Evolutionary conservation across 345 rosid genomes (phyloP), one percentile per base, ranked within the genome.

Genomic region (Brassica incana): DNA sequence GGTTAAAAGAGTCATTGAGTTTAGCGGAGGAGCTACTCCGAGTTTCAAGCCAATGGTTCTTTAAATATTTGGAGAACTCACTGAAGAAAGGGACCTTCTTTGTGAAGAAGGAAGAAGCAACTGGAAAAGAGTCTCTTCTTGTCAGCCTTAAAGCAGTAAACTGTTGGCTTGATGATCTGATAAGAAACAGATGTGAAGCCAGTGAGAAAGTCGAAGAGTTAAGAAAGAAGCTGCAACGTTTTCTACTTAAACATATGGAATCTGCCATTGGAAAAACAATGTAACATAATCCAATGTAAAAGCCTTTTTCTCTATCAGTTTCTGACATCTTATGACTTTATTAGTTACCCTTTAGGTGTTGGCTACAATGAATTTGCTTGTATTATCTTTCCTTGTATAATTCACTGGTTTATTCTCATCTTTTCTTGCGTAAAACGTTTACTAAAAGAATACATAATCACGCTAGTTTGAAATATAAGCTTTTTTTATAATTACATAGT

Each of bases 11-110:
- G 80, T 71, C 85, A 0, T 78, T 75, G 64, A 67, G 63, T 80
- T 52, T 88, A 78, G 86, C 78, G 0, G 84, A 86, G 8, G 84
- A 84, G 79, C 79, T 88, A 60, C 69, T 84, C 8, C 23, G 67
- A 70, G 84, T 79, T 83, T 84, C 85, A 6, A 77, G 80, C 54
- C 73, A 84, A 36, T 88, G 90, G 88, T 86, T 88, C 82, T 75
- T 86, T 72, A 80, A 82, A 65, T 84, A 84, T 75, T 80, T 86
- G 72, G 90, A 84, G 79, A 75, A 69, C 67, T 80, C 85, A 52
- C 66, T 88, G 20, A 83, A 73, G 63, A 68, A 20, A 29, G 80
- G 82, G 27, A 79, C 80, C 33, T 71, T 80, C 72, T 16, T 4
- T 10, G 36, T 69, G 61, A 75, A 69, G 61, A 80, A 69, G 43